A percentile compares a stretch with the other conserved stretches of the same genome.
phyloP scores from a whole-genome alignment of 2,329 filamentous ascomycete genomes.

The Cordyceps pruinosa region DNA sequence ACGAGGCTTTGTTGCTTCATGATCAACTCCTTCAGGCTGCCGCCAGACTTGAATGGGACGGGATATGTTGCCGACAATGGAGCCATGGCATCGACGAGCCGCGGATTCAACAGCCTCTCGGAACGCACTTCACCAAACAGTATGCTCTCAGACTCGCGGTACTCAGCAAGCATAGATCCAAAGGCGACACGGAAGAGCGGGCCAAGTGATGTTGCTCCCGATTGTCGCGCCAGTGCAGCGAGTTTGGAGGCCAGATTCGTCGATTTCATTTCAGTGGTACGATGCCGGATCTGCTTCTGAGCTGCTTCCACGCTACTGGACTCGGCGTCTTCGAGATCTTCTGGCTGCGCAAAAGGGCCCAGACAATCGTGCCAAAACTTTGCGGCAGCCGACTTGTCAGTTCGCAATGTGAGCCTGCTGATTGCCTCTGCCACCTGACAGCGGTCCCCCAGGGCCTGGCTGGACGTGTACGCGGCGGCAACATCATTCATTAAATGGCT shows the following conservation, averaged over 20 bases:
- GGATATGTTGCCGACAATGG: slow-evolving; percentile 5
- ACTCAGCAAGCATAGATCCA: not conserved
- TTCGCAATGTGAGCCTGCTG: not conserved
- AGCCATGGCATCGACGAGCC: slow-evolving; percentile 2
- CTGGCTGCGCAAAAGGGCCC: not conserved
- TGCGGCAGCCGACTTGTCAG: not conserved
- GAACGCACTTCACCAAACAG: not conserved
- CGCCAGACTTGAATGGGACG: not conserved
- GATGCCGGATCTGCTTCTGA: not conserved
- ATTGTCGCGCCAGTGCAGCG: not conserved
- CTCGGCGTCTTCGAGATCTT: not conserved
- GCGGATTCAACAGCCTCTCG: not conserved
- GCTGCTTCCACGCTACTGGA: not conserved
- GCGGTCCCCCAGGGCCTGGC: not conserved
- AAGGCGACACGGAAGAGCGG: slow-evolving; percentile 3
- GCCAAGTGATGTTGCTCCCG: not conserved
- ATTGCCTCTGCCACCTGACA: not conserved
- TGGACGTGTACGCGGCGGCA: not conserved
- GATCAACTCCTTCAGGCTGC: not conserved
- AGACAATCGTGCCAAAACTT: not conserved
- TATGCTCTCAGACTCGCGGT: not conserved
- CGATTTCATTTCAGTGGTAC: not conserved
- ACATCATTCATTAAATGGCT: not conserved
- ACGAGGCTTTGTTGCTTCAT: not conserved
- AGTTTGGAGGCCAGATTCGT: not conserved